phyloP scores from a whole-genome alignment of 257 asterid genomes.

The Striga asiatica region DNA sequence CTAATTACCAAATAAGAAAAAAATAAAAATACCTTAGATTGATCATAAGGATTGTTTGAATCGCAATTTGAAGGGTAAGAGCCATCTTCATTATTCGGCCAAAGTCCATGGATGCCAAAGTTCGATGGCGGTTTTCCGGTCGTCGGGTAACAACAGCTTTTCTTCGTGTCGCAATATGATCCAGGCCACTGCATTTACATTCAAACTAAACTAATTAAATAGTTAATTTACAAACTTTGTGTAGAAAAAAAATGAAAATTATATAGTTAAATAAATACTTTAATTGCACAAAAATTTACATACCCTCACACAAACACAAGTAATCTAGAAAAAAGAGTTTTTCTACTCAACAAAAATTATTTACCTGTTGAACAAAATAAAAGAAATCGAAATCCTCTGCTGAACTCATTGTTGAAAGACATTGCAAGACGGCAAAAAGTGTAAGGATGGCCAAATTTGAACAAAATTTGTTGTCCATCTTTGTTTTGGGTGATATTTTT shows the following conservation, averaged over 20 bases:
- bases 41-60: slow-evolving; percentile 37
- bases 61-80: slow-evolving; percentile 74
- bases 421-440: slow-evolving; percentile 33
- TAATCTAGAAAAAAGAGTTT: too few relatives aligned
- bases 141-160: slow-evolving; percentile 74
- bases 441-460: slow-evolving; percentile 19
- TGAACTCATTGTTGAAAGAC: slow-evolving; percentile 15
- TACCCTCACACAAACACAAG: too few relatives aligned
- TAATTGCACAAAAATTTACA: too few relatives aligned
- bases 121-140: slow-evolving; percentile 62
- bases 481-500: not conserved
- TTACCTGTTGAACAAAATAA: slow-evolving; percentile 79
- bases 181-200: slow-evolving; percentile 62
- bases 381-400: slow-evolving; percentile 67
- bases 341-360: too few relatives aligned
- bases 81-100: slow-evolving; percentile 68
- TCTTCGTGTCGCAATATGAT: slow-evolving; percentile 57
- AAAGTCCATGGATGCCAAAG: slow-evolving; percentile 76
- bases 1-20: too few relatives aligned
- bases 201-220: too few relatives aligned
- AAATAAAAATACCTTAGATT: slow-evolving; percentile 56
- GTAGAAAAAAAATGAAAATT: too few relatives aligned
- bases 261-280: not conserved
- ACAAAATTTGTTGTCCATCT: slow-evolving; percentile 21
- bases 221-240: too few relatives aligned